Conservation (phyloP, 78 protist genomes). For the Dictyostelium purpureum region DNA sequence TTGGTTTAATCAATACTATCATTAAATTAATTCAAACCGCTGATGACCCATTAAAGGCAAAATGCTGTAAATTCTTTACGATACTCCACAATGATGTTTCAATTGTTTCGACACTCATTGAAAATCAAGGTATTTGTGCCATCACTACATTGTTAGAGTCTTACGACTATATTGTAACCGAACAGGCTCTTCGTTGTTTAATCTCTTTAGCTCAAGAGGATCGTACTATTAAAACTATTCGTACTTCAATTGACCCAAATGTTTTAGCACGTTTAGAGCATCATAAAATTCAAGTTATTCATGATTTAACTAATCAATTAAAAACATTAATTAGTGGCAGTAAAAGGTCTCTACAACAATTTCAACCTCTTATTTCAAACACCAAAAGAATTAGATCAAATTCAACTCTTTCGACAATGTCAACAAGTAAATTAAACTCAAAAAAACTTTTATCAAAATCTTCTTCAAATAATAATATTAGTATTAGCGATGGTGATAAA, state of each 20-base stretch:
- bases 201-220: constrained; percentile 40
- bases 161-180: constrained; percentile 44
- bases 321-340: constrained; percentile 25
- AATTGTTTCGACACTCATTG: constrained; percentile 5
- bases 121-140: neutral
- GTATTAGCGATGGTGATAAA: neutral
- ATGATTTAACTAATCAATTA: constrained; percentile 22
- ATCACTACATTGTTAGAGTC: constrained; percentile 12
- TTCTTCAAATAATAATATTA: neutral
- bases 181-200: constrained; percentile 37
- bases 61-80: constrained; percentile 37
- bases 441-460: neutral
- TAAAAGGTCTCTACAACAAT: constrained; percentile 56
- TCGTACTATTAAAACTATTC: constrained; percentile 26
- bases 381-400: constrained; percentile 48
- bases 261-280: constrained; percentile 39
- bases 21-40: constrained; percentile 18
- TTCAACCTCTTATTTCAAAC: constrained; percentile 31
- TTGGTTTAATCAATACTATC: neutral
- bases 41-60: constrained; percentile 55
- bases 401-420: no score
- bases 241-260: constrained; percentile 35
- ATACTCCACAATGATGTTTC: constrained; percentile 28
- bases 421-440: neutral
- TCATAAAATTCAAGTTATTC: constrained; percentile 37